A percentile compares a stretch with the other conserved stretches of the same genome.
Conservation (phyloP, 2,329 filamentous ascomycete genomes). For the Macroventuria anomochaeta region DNA sequence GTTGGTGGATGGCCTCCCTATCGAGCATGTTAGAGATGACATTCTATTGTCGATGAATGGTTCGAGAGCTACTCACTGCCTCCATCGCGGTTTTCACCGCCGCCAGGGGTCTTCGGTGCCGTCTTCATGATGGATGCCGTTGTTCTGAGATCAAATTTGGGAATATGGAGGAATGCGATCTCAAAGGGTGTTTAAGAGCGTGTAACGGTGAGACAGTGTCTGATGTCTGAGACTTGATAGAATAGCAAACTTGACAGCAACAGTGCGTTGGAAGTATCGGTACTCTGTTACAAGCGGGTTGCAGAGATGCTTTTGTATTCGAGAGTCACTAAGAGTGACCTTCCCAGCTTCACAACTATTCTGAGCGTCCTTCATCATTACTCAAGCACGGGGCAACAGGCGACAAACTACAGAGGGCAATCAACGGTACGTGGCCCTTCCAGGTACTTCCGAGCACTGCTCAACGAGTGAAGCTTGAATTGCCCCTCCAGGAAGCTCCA, state of each 20-base stretch:
- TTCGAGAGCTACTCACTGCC: conserved; percentile 24
- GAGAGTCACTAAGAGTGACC: conserved; percentile 17
- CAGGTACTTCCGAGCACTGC: conserved; percentile 32
- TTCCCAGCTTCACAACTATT: conserved; percentile 22
- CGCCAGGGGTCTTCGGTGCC: conserved; percentile 19
- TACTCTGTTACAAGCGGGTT: conserved; percentile 28
- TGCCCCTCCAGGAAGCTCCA: conserved; percentile 35
- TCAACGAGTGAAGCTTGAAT: conserved; percentile 44
- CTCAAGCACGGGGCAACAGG: conserved; percentile 36
- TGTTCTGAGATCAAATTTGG: conserved; percentile 14
- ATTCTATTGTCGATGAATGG: neutral
- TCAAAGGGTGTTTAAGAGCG: conserved; percentile 24
- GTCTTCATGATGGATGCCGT: conserved; percentile 22
- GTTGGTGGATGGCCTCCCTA: conserved; percentile 25
- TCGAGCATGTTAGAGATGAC: conserved; percentile 15
- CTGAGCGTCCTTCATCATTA: conserved; percentile 29
- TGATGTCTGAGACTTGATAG: conserved; percentile 30
- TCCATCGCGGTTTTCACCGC: conserved; percentile 27
- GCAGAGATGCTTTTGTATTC: conserved; percentile 32
- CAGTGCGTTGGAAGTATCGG: conserved; percentile 26
- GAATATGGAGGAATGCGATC: conserved; percentile 9
- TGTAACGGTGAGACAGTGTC: conserved; percentile 23
- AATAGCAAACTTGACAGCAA: conserved; percentile 23
- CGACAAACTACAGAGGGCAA: conserved; percentile 41
- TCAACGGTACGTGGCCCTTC: conserved; percentile 41